Conservation (phyloP, 768 basidiomycete species). For the Infundibulicybe gibba region DNA sequence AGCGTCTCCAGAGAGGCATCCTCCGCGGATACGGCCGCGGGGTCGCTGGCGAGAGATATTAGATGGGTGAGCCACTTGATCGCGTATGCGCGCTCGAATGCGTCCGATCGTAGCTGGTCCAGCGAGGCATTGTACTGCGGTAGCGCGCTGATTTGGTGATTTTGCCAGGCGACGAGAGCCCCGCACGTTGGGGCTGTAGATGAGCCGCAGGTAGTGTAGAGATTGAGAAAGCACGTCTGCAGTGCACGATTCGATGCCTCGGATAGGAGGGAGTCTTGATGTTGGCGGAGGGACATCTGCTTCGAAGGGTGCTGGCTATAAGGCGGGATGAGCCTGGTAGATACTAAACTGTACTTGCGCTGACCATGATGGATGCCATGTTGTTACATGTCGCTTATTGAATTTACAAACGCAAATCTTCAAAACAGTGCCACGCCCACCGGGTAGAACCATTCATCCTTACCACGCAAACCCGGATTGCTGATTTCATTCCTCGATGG, state of each 20-base stretch:
- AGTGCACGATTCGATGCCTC: constrained; percentile 30
- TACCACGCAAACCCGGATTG: too few species aligned
- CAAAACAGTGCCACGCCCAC: too few species aligned
- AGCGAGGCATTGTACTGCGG: constrained; percentile 1
- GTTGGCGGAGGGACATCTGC: constrained; percentile 35
- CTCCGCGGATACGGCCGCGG: background rate
- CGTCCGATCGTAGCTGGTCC: constrained; percentile 44
- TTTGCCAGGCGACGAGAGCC: constrained; percentile 43
- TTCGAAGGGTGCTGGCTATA: too few species aligned
- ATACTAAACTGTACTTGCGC: too few species aligned
- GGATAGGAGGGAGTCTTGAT: constrained; percentile 49
- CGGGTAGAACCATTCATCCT: too few species aligned
- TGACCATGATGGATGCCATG: too few species aligned
- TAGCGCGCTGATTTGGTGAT: background rate
- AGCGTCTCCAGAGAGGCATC: constrained; percentile 26
- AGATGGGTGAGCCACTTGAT: constrained; percentile 75
- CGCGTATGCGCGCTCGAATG: constrained; percentile 67
- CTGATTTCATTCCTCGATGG: too few species aligned
- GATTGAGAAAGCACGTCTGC: constrained; percentile 36
- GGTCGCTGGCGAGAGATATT: constrained; percentile 28
- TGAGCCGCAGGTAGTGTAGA: constrained; percentile 43
- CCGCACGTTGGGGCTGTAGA: constrained; percentile 63
- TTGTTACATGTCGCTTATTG: too few species aligned
- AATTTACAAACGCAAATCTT: too few species aligned
- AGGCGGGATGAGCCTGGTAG: too few species aligned